phyloP scores from a whole-genome alignment of 148 eudicot species.

The Vaccinium macrocarpon region DNA sequence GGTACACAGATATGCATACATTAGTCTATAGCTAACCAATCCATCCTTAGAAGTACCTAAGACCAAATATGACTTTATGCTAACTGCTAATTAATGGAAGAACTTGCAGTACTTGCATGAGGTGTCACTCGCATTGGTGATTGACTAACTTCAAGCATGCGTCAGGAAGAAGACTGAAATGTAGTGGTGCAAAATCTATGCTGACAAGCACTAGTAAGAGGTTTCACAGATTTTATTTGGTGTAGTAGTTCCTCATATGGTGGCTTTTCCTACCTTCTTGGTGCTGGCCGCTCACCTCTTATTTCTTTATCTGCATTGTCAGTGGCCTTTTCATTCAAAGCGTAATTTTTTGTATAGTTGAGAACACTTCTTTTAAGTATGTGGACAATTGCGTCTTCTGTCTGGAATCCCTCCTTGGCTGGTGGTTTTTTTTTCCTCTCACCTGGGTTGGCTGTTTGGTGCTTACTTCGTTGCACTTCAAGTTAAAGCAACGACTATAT shows the following conservation, averaged over 20 bases:
- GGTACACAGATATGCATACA: neutral
- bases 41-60: neutral
- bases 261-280: neutral
- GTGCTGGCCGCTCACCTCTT: neutral
- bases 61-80: neutral
- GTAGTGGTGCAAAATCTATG: neutral
- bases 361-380: no score
- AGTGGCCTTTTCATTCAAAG: neutral
- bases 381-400: neutral
- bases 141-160: neutral
- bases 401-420: neutral
- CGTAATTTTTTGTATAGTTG: neutral
- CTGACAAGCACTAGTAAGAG: neutral
- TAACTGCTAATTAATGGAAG: neutral
- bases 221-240: neutral
- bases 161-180: neutral
- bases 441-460: neutral
- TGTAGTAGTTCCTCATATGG: neutral
- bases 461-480: neutral
- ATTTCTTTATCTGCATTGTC: neutral
- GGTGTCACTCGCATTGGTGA: neutral
- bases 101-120: neutral
- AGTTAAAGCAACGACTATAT: neutral
- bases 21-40: neutral
- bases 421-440: neutral